These are phyloP conservation scores for Grammothele lineata DNA, from an alignment of 768 basidiomycete species.

Conservation along the genomic window DNA sequence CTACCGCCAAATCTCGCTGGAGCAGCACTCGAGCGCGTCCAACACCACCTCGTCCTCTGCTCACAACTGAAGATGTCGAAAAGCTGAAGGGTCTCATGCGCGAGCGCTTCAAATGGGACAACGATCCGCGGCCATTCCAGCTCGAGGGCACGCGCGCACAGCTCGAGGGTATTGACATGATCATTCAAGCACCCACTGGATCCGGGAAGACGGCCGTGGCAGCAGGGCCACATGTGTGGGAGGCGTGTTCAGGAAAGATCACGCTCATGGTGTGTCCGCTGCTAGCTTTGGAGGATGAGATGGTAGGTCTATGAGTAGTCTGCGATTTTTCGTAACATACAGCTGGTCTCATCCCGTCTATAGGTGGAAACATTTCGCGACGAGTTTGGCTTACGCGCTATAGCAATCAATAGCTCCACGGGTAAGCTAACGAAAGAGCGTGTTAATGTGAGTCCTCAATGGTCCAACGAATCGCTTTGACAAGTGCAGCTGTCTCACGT, in stretches of 20 bases:
- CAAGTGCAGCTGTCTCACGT: no score
- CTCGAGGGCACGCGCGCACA: constrained; percentile 27
- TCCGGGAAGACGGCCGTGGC: constrained; percentile 35
- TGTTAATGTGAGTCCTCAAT: no score
- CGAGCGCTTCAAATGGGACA: constrained; percentile 19
- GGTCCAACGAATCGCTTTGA: no score
- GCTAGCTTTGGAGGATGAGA: constrained; percentile 36
- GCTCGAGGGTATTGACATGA: constrained; percentile 26
- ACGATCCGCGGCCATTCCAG: constrained; percentile 25
- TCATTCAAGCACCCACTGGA: constrained; percentile 35
- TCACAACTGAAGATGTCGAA: constrained; percentile 5
- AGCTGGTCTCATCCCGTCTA: no score
- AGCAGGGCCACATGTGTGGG: constrained; percentile 33
- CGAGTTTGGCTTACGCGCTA: no score
- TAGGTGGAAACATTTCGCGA: no score
- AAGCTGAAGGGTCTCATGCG: constrained; percentile 14
- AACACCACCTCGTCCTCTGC: not conserved
- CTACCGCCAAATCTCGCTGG: not conserved
- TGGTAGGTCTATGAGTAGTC: no score
- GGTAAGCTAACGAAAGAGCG: no score
- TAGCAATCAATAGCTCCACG: no score
- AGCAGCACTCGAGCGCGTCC: not conserved
- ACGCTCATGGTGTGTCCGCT: constrained; percentile 38
- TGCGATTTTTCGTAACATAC: no score
- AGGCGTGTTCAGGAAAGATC: constrained; percentile 23